Evolutionary conservation across 1,284 basidiomycete species (phyloP), one percentile per base, ranked within the genome.

Genomic region (Cryptococcus floricola): DNA sequence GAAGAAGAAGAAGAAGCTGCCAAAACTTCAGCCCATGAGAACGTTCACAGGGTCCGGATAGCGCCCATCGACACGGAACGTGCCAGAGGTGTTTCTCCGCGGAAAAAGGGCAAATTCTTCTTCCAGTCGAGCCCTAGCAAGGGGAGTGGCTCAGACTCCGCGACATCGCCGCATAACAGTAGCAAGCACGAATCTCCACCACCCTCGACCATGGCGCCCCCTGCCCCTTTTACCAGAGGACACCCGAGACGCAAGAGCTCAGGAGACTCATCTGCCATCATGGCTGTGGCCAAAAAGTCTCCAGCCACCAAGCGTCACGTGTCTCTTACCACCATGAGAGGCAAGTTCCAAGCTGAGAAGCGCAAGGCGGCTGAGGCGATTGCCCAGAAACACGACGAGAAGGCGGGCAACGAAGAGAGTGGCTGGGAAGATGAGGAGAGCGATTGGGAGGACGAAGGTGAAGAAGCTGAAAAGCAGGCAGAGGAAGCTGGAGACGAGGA

Each of bases 241-340:
- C 53, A 38, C 25, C 43, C 18, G 39, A 27, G 51, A 39, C 52
- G 62, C 8, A 58, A 61, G 23, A 66, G 61, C 37, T 64, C 67
- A 3, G 64, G 56, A 12, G 67, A 67, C 27, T 66, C 68, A 12
- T 66, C 66, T 4, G 60, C 57, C 39, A 61, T 50, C 10, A 34
- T 34, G 31, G 31, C 31, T 34, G 31, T 3, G 31, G 7, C 31
- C 10, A 34, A 10, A 34, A 34, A 34, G 31, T 34, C 31, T 34
- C 31, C 31, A 34, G 31, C 31, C 19, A 63, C 31, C 19, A 63
- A 60, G 34, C 65, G 73, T 3, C 65, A 69, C 49, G 65, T 75
- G 18, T 73, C 73, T 14, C 61, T 73, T 27, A 68, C 71, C 4
- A 72, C 66, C 4, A 75, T 75, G 73, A 56, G 64, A 38, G 72